Evolutionary conservation across 1,284 basidiomycete species (phyloP).

Genomic region (Ceratobasidium theobromae): DNA sequence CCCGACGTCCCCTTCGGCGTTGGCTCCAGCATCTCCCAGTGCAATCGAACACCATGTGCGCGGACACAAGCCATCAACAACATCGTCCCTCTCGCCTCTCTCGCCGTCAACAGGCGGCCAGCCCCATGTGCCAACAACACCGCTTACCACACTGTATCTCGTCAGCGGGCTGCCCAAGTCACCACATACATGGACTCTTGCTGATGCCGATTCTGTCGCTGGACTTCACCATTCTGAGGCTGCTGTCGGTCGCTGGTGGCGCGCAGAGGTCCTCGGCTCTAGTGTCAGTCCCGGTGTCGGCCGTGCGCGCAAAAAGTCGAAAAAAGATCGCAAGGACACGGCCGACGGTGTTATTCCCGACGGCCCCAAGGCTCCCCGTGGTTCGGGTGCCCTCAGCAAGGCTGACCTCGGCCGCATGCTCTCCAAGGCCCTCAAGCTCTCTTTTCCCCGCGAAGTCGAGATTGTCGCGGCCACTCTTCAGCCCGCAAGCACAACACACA

Average conservation of each 20-base stretch:
- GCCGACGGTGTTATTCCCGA: constrained; percentile 35
- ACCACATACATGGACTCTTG: constrained; percentile 90
- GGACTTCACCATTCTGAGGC: constrained; percentile 84
- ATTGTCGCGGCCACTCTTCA: constrained; percentile 90
- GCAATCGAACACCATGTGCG: constrained; percentile 17
- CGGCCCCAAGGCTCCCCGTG: constrained; percentile 12
- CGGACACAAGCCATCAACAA: constrained; percentile 26
- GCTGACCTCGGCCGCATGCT: constrained; percentile 86
- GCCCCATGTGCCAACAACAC: constrained; percentile 47
- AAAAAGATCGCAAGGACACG: constrained; percentile 39
- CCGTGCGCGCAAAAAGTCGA: constrained; percentile 35
- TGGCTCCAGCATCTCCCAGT: background rate
- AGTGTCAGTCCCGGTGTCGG: constrained; percentile 77
- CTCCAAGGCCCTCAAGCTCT: constrained; percentile 87
- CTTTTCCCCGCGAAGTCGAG: constrained; percentile 90
- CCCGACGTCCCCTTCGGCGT: no score
- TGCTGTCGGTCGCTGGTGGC: constrained; percentile 90
- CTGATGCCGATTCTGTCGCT: constrained; percentile 82
- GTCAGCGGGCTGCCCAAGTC: constrained; percentile 82
- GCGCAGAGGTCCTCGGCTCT: constrained; percentile 89
- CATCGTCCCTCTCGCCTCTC: constrained; percentile 26
- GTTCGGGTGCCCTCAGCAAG: constrained; percentile 55
- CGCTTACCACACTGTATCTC: constrained; percentile 79
- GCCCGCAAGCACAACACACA: constrained; percentile 88
- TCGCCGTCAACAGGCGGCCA: constrained; percentile 20